A percentile compares a stretch with the other conserved stretches of the same genome.
phyloP scores from a whole-genome alignment of 148 eudicot species.

The Arbutus unedo region DNA sequence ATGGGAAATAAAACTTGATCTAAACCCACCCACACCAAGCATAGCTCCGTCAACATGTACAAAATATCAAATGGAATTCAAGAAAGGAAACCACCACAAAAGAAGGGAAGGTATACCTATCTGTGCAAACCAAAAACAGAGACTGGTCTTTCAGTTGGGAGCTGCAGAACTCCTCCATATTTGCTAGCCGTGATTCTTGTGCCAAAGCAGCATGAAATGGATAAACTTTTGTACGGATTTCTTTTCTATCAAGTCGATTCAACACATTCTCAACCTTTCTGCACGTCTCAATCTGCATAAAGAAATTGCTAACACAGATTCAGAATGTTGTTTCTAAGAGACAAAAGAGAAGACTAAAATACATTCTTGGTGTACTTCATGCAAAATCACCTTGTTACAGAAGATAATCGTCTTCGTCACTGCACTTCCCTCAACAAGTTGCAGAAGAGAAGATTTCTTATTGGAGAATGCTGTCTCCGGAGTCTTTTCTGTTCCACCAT shows the following conservation, averaged over 20 bases:
- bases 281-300: slow-evolving; percentile 87
- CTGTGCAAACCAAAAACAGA: slow-evolving; percentile 86
- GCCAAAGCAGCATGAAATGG: slow-evolving; percentile 95
- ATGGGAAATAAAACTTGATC: not conserved
- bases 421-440: slow-evolving; percentile 61
- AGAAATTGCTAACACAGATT: not conserved
- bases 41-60: not conserved
- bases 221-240: slow-evolving; percentile 38
- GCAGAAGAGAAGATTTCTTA: slow-evolving; percentile 81
- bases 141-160: slow-evolving; percentile 33
- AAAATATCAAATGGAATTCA: not conserved
- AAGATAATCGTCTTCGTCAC: slow-evolving; percentile 79
- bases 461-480: slow-evolving; percentile 89
- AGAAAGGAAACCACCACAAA: not conserved
- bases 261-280: slow-evolving; percentile 91
- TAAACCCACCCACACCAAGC: not conserved
- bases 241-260: slow-evolving; percentile 78
- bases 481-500: slow-evolving; percentile 63
- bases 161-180: slow-evolving; percentile 75
- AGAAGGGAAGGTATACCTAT: slow-evolving; percentile 48
- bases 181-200: slow-evolving; percentile 67
- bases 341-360: not conserved
- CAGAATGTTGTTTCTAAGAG: not conserved
- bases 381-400: slow-evolving; percentile 76
- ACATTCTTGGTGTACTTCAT: not conserved